phyloP scores from a whole-genome alignment of 148 eudicot species.

The Spergularia bocconei region DNA sequence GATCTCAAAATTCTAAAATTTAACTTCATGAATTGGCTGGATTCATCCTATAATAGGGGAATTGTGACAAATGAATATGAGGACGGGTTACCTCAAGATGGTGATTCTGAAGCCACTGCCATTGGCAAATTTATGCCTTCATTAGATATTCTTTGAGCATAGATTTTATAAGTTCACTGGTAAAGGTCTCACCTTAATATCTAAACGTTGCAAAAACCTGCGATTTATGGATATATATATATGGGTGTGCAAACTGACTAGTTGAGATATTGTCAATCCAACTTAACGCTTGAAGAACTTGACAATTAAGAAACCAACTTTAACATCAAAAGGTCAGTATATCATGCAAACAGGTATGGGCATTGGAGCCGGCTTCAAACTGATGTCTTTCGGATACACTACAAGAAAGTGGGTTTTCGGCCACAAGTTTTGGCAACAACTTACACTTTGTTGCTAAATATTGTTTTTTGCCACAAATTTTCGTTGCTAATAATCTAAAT shows the following conservation, averaged over 20 bases:
- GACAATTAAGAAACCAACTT: constrained; percentile 79
- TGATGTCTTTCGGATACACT: constrained; percentile 64
- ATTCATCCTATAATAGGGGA: constrained; percentile 68
- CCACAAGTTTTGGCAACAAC: too few relatives aligned
- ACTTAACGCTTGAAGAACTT: constrained; percentile 44
- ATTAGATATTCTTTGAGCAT: constrained; percentile 63
- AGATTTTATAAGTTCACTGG: constrained; percentile 65
- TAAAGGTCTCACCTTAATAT: constrained; percentile 62
- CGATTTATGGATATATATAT: constrained; percentile 66
- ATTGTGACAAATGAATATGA: constrained; percentile 71
- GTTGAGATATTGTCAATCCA: constrained; percentile 63
- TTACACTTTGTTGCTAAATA: too few relatives aligned
- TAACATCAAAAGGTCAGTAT: constrained; percentile 73
- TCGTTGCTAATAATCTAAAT: too few relatives aligned
- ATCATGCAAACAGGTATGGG: constrained; percentile 76
- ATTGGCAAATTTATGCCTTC: constrained; percentile 64
- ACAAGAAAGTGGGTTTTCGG: too few relatives aligned
- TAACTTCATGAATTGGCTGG: constrained; percentile 79
- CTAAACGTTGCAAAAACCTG: constrained; percentile 58
- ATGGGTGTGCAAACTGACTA: constrained; percentile 75
- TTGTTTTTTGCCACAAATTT: too few relatives aligned
- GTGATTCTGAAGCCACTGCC: constrained; percentile 80
- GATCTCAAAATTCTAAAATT: too few relatives aligned
- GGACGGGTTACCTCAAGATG: constrained; percentile 69
- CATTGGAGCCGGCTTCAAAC: constrained; percentile 91